Evolutionary conservation across 371 early-diverging fungal species (phyloP).

Genomic region (Saksenaea oblongispora): DNA sequence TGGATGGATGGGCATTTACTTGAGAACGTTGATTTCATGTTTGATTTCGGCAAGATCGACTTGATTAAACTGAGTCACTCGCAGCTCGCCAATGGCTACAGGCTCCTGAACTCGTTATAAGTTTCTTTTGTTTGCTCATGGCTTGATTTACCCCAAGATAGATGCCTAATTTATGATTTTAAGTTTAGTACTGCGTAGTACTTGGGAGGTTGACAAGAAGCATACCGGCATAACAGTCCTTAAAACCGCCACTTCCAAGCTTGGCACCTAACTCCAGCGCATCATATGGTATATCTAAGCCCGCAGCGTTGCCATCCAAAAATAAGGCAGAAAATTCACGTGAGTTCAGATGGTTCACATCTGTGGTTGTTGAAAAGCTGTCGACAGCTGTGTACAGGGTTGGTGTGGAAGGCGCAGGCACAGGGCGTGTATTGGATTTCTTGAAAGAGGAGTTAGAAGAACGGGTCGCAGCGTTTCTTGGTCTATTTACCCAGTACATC

Average conservation of each 20-base stretch:
- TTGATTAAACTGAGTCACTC: conserved; percentile 66
- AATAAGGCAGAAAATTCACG: conserved; percentile 56
- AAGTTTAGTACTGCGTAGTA: too few relatives aligned
- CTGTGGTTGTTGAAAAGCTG: conserved; percentile 28
- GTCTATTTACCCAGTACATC: conserved; percentile 61
- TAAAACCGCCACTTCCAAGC: conserved; percentile 78
- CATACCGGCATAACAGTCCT: conserved; percentile 72
- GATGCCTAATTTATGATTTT: background rate
- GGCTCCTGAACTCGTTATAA: conserved; percentile 42
- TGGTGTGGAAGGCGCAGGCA: conserved; percentile 74
- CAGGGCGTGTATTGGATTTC: conserved; percentile 65
- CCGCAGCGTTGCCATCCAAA: conserved; percentile 36
- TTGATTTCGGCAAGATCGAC: conserved; percentile 73
- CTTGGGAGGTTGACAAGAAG: background rate
- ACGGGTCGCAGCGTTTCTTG: background rate
- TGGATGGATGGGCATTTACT: conserved; percentile 34
- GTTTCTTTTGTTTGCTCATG: background rate
- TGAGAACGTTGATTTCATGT: conserved; percentile 77
- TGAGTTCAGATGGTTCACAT: conserved; percentile 44
- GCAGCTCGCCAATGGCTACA: conserved; percentile 75
- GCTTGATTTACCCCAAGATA: conserved; percentile 10
- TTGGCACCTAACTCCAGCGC: conserved; percentile 61
- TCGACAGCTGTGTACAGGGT: conserved; percentile 54
- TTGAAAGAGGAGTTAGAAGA: conserved; percentile 14
- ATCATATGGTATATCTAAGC: conserved; percentile 65